Conservation (phyloP, 371 early-diverging fungal species). For the Mucor plumbeus region DNA sequence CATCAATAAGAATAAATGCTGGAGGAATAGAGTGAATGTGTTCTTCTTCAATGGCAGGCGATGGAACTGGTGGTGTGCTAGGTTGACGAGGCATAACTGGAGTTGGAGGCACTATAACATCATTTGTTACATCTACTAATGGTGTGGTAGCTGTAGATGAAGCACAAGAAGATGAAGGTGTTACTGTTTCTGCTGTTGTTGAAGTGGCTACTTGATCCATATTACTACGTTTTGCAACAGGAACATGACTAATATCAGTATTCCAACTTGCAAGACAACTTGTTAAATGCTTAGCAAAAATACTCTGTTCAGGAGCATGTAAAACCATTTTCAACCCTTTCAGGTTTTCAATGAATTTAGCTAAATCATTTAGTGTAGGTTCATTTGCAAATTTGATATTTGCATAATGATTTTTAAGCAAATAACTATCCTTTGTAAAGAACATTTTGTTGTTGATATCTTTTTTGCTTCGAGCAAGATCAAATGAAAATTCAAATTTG, state of each 20-base stretch:
- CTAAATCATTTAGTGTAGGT: constrained; percentile 59
- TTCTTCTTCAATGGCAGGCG: constrained; percentile 42
- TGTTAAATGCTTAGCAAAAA: constrained; percentile 64
- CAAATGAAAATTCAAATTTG: constrained; percentile 44
- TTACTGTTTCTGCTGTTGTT: not conserved
- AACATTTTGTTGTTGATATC: constrained; percentile 24
- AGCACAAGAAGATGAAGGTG: not conserved
- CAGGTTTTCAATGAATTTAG: constrained; percentile 50
- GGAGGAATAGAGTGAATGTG: constrained; percentile 44
- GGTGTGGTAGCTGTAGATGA: not conserved
- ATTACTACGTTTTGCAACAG: constrained; percentile 28
- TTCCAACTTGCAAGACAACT: constrained; percentile 65
- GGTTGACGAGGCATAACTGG: not conserved
- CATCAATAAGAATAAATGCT: constrained; percentile 61
- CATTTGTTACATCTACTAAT: not conserved
- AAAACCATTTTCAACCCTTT: constrained; percentile 59
- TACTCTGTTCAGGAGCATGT: constrained; percentile 59
- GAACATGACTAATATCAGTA: constrained; percentile 58
- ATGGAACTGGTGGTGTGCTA: constrained; percentile 26
- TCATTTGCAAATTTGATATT: constrained; percentile 52
- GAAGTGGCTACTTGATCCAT: too few relatives aligned
- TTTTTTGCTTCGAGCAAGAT: constrained; percentile 23
- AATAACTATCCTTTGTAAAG: constrained; percentile 12
- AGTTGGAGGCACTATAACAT: not conserved
- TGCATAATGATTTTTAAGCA: constrained; percentile 33